Evolutionary conservation across 148 eudicot species (phyloP), one percentile per base, ranked within the genome.

Genomic region (Cornus kousa): DNA sequence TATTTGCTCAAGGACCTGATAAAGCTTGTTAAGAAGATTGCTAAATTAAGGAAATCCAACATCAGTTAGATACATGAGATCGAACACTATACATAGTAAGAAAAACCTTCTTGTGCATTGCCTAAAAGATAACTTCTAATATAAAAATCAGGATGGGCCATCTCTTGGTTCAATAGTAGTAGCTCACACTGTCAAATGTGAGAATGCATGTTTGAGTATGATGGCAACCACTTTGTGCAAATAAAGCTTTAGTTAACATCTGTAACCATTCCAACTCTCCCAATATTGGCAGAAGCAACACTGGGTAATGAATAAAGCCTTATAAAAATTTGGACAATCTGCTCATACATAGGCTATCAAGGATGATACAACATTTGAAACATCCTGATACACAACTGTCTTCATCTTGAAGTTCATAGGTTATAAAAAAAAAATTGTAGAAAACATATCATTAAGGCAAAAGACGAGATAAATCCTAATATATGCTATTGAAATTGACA

Each of bases 171-270:
- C 32, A 67, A 31, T 46, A 24, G 22, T 9, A 67, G 62, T 68
- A 68, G 48, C 50, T 53, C 32, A 2, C 50, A 64, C 57, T 68
- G 28, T 32, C 65, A 43, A 22, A 46, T 19, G 66, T 50, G 53
- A 43, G 73, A 14, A 37, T n/a, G 72, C 35, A 9, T 53, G n/a
- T 75, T 31, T 67, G 28, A 67, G 23, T 46, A 22, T 46, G 19
- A 33, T 33, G n/a, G 67, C 9, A 77, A 31, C 32, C 50, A 70
- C 31, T 4, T 77, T 76, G 55, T 53, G n/a, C 73, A 28, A 77
- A 68, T 7, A 67, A 6, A 19, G 32, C 28, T 17, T 10, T 48
- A 68, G 5, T 11, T 73, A 5, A 55, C 65, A 9, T 73, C 65
- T 31, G 35, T 17, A 76, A 24, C 50, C 24, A 7, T 24, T 76